A percentile compares a stretch with the other conserved stretches of the same genome.
These are phyloP conservation scores for Phaeoacremonium minimum DNA, from an alignment of 2,329 filamentous ascomycete genomes.

Conservation along the genomic window DNA sequence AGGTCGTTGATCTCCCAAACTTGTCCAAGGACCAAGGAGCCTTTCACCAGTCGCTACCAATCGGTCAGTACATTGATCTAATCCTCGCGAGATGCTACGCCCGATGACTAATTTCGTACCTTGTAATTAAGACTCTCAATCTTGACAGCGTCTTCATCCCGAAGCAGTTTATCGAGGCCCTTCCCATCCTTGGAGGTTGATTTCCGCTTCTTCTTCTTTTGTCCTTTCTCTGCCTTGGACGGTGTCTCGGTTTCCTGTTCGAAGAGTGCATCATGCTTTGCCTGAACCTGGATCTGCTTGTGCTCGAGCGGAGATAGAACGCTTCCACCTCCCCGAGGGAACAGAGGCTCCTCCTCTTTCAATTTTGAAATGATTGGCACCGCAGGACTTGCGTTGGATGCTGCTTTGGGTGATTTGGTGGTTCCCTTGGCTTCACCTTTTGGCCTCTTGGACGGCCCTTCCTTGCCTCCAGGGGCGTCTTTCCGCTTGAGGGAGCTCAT, in stretches of 20 bases:
- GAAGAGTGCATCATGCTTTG: conserved; percentile 85
- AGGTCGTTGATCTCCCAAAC: conserved; percentile 75
- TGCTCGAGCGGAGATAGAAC: conserved; percentile 89
- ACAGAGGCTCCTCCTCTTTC: conserved; percentile 80
- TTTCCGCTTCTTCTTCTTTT: conserved; percentile 55
- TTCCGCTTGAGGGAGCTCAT: conserved; percentile 58
- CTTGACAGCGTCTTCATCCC: conserved; percentile 56
- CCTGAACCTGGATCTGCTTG: conserved; percentile 93
- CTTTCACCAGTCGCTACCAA: conserved; percentile 72
- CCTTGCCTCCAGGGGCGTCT: conserved; percentile 50
- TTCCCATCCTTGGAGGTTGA: conserved; percentile 44
- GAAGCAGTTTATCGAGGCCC: conserved; percentile 45
- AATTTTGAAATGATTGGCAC: conserved; percentile 35
- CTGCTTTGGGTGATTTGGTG: conserved; percentile 16
- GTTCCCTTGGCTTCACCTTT: conserved; percentile 24
- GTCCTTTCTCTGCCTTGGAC: conserved; percentile 33
- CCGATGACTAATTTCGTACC: conserved; percentile 46
- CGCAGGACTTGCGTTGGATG: conserved; percentile 14
- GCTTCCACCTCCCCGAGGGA: conserved; percentile 88
- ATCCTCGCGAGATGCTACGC: no score
- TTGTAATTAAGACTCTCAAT: conserved; percentile 89
- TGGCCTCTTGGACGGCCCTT: conserved; percentile 28
- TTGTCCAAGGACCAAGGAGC: conserved; percentile 84
- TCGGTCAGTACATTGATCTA: no score
- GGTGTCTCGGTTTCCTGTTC: conserved; percentile 66